Base-by-base conservation (phyloP, 805 yeast genomes). In the Metschnikowia drakensbergensis region DNA sequence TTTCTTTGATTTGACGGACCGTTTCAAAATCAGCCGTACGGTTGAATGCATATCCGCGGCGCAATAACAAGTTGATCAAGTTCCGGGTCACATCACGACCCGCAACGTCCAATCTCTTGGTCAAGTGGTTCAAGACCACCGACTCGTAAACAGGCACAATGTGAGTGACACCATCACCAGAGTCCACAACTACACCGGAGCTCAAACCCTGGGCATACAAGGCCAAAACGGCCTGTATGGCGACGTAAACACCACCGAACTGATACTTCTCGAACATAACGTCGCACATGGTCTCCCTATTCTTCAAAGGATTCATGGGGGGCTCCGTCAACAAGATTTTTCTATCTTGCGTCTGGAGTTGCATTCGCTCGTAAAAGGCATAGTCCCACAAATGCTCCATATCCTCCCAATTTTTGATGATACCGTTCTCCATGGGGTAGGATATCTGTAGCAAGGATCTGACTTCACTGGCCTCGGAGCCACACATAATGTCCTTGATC, bases 401-500 rank as follows among this genome's bases (percentile, higher is more conserved):
- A 66, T 94, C 99, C 60, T 91, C 96, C 99, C 99, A 94, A 68
- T 66, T 89, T 64, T 84, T 86, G 65, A 94, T 92, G 60, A 94
- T 88, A 62, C 99, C 99, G 66, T 94, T 94, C 69, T 94, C 99
- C 98, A 94, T 91, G 9, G 99, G 99, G 63, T 94, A 94, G n/a
- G 91, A 83, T 49, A 94, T 82, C 69, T 94, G 96, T 51, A 94
- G 77, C 56, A 91, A 81, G 2, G 96, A 84, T 60, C 99, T 82
- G 32, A 88, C 96, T 27, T 86, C 86, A 55, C 88, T 81, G 42
- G 99, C 99, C 64, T 94, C 98, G 57, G 84, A 86, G 55, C 99
- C 99, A 62, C 97, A 91, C 99, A 94, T 94, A 59, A 94, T 88
- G 65, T 94, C 99, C 64, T 86, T 88, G 63, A 94, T 84, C 61